Percentiles rank a stretch among this genome's conserved stretches.
These are phyloP conservation scores for Debaryomycetaceae sp. DNA, from an alignment of 1,139 yeast species.

Conservation along the genomic window DNA sequence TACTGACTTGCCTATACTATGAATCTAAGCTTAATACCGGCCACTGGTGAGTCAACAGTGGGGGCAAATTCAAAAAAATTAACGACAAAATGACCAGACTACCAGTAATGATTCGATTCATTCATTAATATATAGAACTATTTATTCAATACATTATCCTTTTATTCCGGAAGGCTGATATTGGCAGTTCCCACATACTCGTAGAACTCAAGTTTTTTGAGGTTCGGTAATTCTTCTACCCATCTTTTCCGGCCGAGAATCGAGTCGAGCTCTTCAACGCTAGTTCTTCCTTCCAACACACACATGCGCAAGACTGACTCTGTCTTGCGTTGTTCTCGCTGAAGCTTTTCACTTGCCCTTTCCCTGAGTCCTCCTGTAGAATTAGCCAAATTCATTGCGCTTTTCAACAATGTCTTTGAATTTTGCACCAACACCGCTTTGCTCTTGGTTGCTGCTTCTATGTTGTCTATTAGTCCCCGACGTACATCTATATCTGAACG, in stretches of 20 bases:
- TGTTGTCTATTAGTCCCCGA: slow-evolving; percentile 30
- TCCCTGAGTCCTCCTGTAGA: slow-evolving; percentile 52
- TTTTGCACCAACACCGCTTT: slow-evolving; percentile 32
- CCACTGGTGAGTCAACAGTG: too few relatives aligned
- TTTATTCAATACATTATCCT: neutral
- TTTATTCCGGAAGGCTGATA: slow-evolving; percentile 2
- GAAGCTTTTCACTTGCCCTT: slow-evolving; percentile 38
- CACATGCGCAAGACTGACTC: slow-evolving; percentile 49
- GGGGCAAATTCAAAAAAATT: too few relatives aligned
- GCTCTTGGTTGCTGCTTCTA: slow-evolving; percentile 28
- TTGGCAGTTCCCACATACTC: slow-evolving; percentile 18
- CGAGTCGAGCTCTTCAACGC: slow-evolving; percentile 31
- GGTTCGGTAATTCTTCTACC: slow-evolving; percentile 24
- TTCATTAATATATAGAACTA: neutral
- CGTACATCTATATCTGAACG: slow-evolving; percentile 55
- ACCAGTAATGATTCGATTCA: neutral
- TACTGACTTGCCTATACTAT: slow-evolving; percentile 25
- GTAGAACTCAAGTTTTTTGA: slow-evolving; percentile 28
- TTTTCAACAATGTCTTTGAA: slow-evolving; percentile 40
- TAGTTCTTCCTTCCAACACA: slow-evolving; percentile 38
- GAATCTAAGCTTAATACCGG: neutral
- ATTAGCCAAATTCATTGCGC: slow-evolving; percentile 45
- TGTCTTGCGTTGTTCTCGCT: slow-evolving; percentile 37
- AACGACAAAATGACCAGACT: neutral
- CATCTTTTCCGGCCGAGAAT: slow-evolving; percentile 35